These are phyloP conservation scores for Citrus unshiu DNA, from an alignment of 345 rosid genomes.

Conservation along the genomic window DNA sequence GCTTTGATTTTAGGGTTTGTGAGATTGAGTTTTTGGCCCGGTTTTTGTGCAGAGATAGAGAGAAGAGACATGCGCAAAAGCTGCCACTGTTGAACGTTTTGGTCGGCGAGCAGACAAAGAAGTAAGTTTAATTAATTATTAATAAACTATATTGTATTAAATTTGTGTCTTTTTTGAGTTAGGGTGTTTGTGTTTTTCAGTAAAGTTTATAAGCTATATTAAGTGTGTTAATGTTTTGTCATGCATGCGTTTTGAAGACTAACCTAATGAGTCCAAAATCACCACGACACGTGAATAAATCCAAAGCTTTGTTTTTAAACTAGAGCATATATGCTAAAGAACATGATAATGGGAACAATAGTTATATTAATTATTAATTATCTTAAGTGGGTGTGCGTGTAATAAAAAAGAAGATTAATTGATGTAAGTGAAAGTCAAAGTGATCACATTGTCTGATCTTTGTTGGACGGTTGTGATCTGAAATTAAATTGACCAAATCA, in stretches of 20 bases:
- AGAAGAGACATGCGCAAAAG: slow-evolving; percentile 60
- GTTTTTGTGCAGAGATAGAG: slow-evolving; percentile 41
- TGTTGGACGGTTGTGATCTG: slow-evolving; percentile 55
- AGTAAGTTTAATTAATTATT: slow-evolving; percentile 34
- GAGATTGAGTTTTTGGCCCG: slow-evolving; percentile 24
- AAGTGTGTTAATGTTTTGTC: neutral
- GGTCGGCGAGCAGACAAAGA: slow-evolving; percentile 62
- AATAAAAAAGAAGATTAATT: slow-evolving; percentile 5
- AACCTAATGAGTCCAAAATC: slow-evolving; percentile 27
- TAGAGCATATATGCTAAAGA: slow-evolving; percentile 17
- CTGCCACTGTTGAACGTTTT: slow-evolving; percentile 72
- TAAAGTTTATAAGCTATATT: slow-evolving; percentile 27
- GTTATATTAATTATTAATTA: neutral
- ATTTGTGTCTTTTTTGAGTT: slow-evolving; percentile 11
- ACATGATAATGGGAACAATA: slow-evolving; percentile 24
- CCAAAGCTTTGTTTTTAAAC: slow-evolving; percentile 34
- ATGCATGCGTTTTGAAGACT: slow-evolving; percentile 18
- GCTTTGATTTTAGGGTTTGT: slow-evolving; percentile 53
- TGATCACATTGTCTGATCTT: slow-evolving; percentile 42
- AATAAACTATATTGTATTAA: slow-evolving; percentile 17
- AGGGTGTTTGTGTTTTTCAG: slow-evolving; percentile 47
- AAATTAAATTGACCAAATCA: slow-evolving; percentile 35
- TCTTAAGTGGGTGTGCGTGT: neutral
- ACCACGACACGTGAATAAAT: slow-evolving; percentile 41
- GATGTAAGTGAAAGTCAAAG: slow-evolving; percentile 50